phyloP scores from a whole-genome alignment of 2,329 filamentous ascomycete genomes.

The Colletotrichum nymphaeae region DNA sequence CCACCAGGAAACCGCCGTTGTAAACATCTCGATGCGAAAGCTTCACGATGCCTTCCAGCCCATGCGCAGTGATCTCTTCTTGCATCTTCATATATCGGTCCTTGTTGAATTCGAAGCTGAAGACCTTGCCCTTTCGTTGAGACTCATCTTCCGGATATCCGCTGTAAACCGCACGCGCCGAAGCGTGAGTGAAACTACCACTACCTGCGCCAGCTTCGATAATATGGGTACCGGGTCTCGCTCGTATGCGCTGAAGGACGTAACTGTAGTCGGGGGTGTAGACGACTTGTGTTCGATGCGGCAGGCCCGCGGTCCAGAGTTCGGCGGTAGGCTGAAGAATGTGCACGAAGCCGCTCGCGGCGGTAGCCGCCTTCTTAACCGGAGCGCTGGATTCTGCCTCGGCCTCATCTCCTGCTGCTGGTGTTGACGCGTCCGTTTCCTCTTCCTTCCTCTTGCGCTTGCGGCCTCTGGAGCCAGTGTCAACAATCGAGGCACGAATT shows the following conservation, averaged over 20 bases:
- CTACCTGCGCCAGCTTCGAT: slow-evolving; percentile 87
- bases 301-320: slow-evolving; percentile 83
- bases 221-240: slow-evolving; percentile 76
- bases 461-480: slow-evolving; percentile 88
- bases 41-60: slow-evolving; percentile 72
- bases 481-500: slow-evolving; percentile 87
- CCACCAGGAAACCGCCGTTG: slow-evolving; percentile 75
- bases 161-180: slow-evolving; percentile 80
- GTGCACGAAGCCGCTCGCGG: slow-evolving; percentile 79
- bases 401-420: slow-evolving; percentile 46
- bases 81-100: slow-evolving; percentile 76
- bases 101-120: slow-evolving; percentile 86
- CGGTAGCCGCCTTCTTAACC: slow-evolving; percentile 62
- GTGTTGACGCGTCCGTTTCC: slow-evolving; percentile 44
- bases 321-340: slow-evolving; percentile 84
- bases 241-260: slow-evolving; percentile 80
- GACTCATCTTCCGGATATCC: slow-evolving; percentile 66
- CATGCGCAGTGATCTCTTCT: slow-evolving; percentile 76
- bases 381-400: slow-evolving; percentile 45
- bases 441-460: slow-evolving; percentile 68
- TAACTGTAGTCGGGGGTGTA: slow-evolving; percentile 91
- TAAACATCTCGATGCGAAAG: slow-evolving; percentile 86
- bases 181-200: slow-evolving; percentile 86
- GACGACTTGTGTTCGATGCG: slow-evolving; percentile 86
- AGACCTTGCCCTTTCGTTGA: slow-evolving; percentile 74